Conservation (phyloP, 345 rosid species). For the Streptanthus diversifolius region DNA sequence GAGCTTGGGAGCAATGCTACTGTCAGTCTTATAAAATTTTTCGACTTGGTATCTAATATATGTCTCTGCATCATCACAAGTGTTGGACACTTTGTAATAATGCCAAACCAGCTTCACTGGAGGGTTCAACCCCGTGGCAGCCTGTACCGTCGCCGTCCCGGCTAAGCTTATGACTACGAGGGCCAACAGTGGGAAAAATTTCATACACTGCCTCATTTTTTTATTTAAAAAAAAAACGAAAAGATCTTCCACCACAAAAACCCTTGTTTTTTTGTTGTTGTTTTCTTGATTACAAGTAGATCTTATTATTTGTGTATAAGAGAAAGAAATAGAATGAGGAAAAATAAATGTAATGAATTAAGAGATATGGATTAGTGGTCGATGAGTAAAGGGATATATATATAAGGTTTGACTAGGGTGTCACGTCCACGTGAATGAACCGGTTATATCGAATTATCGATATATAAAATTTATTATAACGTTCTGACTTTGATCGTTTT, state of each 20-base stretch:
- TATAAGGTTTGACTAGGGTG: conserved; percentile 24
- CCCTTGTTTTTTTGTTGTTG: neutral
- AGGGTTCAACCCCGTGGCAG: conserved; percentile 41
- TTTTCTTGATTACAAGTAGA: neutral
- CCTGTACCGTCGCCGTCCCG: conserved; percentile 28
- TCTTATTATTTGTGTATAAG: neutral
- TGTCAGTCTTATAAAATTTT: conserved; percentile 39
- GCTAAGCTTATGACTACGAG: conserved; percentile 24
- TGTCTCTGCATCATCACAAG: conserved; percentile 52
- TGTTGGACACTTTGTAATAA: conserved; percentile 44
- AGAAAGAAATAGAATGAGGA: neutral
- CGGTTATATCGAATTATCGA: neutral
- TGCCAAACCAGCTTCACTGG: conserved; percentile 54
- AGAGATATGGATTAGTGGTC: conserved; percentile 7
- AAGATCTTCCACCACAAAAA: conserved; percentile 32
- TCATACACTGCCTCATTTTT: conserved; percentile 15
- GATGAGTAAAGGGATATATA: conserved; percentile 9
- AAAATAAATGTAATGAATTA: conserved; percentile 19
- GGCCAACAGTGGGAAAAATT: conserved; percentile 22
- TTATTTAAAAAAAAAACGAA: neutral
- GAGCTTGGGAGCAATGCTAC: conserved; percentile 51
- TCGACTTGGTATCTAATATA: conserved; percentile 49
- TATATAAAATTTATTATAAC: neutral
- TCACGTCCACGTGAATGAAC: conserved; percentile 21
- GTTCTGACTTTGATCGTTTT: conserved; percentile 30